These are phyloP conservation scores for Solanum sitiens DNA, from an alignment of 257 asterid species.

Conservation along the genomic window DNA sequence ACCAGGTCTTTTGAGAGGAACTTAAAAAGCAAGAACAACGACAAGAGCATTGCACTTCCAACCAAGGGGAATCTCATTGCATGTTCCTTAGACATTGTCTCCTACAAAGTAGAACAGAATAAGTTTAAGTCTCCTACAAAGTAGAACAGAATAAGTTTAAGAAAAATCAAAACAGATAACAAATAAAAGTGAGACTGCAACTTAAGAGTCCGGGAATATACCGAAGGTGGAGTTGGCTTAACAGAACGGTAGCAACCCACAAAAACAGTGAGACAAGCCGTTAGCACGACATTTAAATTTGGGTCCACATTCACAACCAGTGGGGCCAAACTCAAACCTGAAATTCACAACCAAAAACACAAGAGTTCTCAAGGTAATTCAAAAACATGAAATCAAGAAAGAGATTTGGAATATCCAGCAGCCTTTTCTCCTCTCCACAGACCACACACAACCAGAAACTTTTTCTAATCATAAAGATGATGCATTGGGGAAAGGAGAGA, in stretches of 20 bases:
- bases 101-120: constrained; percentile 36
- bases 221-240: constrained; percentile 86
- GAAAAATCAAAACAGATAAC: not conserved
- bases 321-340: constrained; percentile 89
- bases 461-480: not conserved
- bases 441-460: not conserved
- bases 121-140: constrained; percentile 50
- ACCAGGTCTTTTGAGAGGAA: constrained; percentile 97
- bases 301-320: constrained; percentile 87
- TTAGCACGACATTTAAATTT: constrained; percentile 74
- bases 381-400: not conserved
- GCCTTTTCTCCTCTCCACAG: not conserved
- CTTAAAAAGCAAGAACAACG: constrained; percentile 92
- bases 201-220: constrained; percentile 26
- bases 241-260: constrained; percentile 88
- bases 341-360: constrained; percentile 6
- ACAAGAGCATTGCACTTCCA: constrained; percentile 94
- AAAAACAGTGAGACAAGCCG: constrained; percentile 82
- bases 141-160: not conserved
- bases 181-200: not conserved
- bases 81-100: constrained; percentile 93
- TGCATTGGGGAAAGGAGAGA: not conserved
- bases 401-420: not conserved
- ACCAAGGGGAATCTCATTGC: constrained; percentile 95
- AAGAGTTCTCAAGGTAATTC: not conserved